Conservation (phyloP, 495 filamentous ascomycete species). For the Hypoxylon intermedium region DNA sequence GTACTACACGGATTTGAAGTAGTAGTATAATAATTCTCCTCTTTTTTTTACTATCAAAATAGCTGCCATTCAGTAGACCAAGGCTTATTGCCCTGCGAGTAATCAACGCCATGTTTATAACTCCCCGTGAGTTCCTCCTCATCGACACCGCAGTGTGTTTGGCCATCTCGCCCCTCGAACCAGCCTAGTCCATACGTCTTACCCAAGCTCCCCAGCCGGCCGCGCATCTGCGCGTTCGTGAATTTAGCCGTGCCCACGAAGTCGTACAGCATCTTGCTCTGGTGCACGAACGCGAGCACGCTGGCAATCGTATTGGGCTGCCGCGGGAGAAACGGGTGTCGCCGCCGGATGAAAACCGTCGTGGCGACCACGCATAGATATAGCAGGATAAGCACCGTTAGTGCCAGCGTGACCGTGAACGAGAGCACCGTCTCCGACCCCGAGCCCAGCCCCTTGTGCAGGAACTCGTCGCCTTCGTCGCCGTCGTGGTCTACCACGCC, state of each 20-base stretch:
- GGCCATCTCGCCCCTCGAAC: conserved; percentile 71
- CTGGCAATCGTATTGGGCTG: conserved; percentile 76
- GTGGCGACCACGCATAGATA: conserved; percentile 60
- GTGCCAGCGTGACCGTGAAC: conserved; percentile 64
- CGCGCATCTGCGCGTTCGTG: conserved; percentile 62
- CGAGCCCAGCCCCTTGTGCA: conserved; percentile 49
- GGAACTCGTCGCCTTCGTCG: conserved; percentile 10
- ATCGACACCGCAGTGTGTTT: conserved; percentile 73
- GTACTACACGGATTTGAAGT: too few relatives aligned
- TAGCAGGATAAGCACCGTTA: conserved; percentile 65
- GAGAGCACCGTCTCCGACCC: conserved; percentile 67
- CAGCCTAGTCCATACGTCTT: conserved; percentile 77
- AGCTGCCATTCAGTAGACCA: conserved; percentile 37
- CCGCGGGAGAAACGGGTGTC: conserved; percentile 70
- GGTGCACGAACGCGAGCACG: conserved; percentile 75
- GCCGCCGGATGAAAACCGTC: conserved; percentile 61
- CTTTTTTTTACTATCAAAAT: background rate
- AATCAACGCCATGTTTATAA: conserved; percentile 66
- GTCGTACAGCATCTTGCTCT: conserved; percentile 74
- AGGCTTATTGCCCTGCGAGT: conserved; percentile 50
- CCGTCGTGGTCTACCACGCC: conserved; percentile 2
- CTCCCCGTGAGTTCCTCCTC: conserved; percentile 67
- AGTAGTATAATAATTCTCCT: too few relatives aligned
- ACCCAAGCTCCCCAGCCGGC: conserved; percentile 56
- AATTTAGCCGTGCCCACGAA: conserved; percentile 72